phyloP scores from a whole-genome alignment of 2,329 filamentous ascomycete species.

The Chaetomium sp. region DNA sequence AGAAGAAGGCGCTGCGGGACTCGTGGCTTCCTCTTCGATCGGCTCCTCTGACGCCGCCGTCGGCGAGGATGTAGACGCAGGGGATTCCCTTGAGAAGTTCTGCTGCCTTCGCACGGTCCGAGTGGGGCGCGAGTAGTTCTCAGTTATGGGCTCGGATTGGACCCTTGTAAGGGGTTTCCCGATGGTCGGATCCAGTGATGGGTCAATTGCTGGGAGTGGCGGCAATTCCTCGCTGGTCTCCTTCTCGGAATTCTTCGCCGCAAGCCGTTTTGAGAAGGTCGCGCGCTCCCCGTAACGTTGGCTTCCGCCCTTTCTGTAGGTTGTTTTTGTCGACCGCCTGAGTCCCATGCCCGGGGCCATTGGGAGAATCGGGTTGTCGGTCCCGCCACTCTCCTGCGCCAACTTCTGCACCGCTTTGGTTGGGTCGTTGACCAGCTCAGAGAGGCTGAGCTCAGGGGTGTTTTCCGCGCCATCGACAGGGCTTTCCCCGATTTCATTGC shows the following conservation, averaged over 20 bases:
- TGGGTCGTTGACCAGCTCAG: slow-evolving; percentile 81
- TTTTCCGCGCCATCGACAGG: slow-evolving; percentile 82
- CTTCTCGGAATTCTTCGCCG: slow-evolving; percentile 62
- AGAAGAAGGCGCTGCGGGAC: slow-evolving; percentile 30
- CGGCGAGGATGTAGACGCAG: slow-evolving; percentile 25
- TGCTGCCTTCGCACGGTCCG: slow-evolving; percentile 52
- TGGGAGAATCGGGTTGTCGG: slow-evolving; percentile 86
- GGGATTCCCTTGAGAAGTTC: slow-evolving; percentile 51
- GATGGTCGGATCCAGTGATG: slow-evolving; percentile 50
- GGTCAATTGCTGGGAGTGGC: slow-evolving; percentile 47
- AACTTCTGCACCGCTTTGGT: slow-evolving; percentile 70
- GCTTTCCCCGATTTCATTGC: slow-evolving; percentile 60
- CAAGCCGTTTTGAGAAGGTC: slow-evolving; percentile 72
- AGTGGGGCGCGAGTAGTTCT: slow-evolving; percentile 65
- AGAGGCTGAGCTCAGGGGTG: slow-evolving; percentile 68
- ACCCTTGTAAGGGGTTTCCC: slow-evolving; percentile 61
- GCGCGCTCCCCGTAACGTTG: slow-evolving; percentile 75
- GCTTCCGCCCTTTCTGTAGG: slow-evolving; percentile 84
- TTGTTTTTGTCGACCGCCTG: slow-evolving; percentile 87
- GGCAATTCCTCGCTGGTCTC: slow-evolving; percentile 55
- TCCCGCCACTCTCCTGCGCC: slow-evolving; percentile 54
- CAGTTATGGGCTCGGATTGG: slow-evolving; percentile 68
- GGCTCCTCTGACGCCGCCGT: slow-evolving; percentile 14
- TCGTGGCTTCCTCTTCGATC: slow-evolving; percentile 25
- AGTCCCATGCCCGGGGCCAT: slow-evolving; percentile 76